Evolutionary conservation across 192 early-diverging fungal species (phyloP), one percentile per base, ranked within the genome.

Genomic region (Funneliformis geosporum): DNA sequence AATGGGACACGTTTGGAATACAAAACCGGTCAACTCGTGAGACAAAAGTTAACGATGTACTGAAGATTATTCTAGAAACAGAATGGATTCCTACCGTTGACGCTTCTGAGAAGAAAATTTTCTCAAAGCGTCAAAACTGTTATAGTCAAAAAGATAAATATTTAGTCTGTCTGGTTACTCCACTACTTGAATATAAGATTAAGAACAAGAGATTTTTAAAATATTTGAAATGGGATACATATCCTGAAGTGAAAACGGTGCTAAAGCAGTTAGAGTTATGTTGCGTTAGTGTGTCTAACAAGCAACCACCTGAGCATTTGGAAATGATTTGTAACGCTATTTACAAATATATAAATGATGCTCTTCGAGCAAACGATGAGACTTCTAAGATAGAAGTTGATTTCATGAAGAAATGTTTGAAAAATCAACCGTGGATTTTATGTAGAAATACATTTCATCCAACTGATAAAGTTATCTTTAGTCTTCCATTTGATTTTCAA

Each of bases 1-100:
- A 66, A 16, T 66, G 64, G 64, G 16, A 66, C 2, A 33, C 33
- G 33, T 33, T 33, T 33, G 33, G 0, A 2, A 33, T 33, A 33
- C 33, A 33, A 33, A 33, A 33, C 2, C 33, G 33, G 2, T 2
- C 0, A 2, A 33, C 33, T 55, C 50, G 21, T 5, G 7, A 21
- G 6, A 33, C 25, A 38, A 16, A 33, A 2, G 8, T 12, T 33
- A 33, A 38, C 12, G 11, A 38, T 66, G 64, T 0, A 27, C 33
- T 66, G 14, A 12, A 25, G 33, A 5, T 5, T 66, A 33, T 66
- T 66, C 16, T 33, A 28, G 11, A 25, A 33, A 33, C 7, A 38
- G 33, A 66, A 66, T 66, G 64, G 64, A 66, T 66, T 12, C 64
- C 64, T 12, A 66, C 64, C 6, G 33, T 66, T 66, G 25, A 66